These are phyloP conservation scores for Penicillium sp. DNA, from an alignment of 2,329 filamentous ascomycete species.

Conservation along the genomic window DNA sequence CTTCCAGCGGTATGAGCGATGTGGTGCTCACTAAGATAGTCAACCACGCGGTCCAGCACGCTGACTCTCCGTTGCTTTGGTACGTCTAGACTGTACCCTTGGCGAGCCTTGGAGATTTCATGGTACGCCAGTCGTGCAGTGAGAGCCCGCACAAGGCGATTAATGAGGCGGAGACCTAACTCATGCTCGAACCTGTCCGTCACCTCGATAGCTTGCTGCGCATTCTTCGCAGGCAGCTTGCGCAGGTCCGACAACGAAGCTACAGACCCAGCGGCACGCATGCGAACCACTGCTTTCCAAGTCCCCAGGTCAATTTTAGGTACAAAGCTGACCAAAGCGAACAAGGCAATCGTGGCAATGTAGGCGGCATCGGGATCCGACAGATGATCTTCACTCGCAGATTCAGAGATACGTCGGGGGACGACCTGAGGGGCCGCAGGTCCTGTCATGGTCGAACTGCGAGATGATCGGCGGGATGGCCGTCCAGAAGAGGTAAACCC, in stretches of 20 bases:
- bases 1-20: constrained; percentile 9
- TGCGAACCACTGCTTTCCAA: constrained; percentile 37
- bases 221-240: constrained; percentile 25
- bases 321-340: constrained; percentile 32
- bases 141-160: constrained; percentile 43
- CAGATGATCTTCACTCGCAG: constrained; percentile 26
- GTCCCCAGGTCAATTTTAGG: constrained; percentile 31
- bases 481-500: constrained; percentile 27
- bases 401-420: constrained; percentile 22
- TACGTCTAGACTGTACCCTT: constrained; percentile 22
- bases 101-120: constrained; percentile 39
- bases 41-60: constrained; percentile 32
- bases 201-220: constrained; percentile 26
- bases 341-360: constrained; percentile 32
- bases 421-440: constrained; percentile 17
- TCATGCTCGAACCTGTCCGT: constrained; percentile 45
- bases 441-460: constrained; percentile 20
- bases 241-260: constrained; percentile 33
- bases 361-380: constrained; percentile 35
- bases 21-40: constrained; percentile 28
- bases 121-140: constrained; percentile 43
- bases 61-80: constrained; percentile 24
- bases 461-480: constrained; percentile 26
- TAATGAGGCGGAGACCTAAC: constrained; percentile 43
- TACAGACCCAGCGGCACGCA: constrained; percentile 34